Evolutionary conservation across 139 green algal species (phyloP).

Genomic region (Raphidocelis subcapitata): DNA sequence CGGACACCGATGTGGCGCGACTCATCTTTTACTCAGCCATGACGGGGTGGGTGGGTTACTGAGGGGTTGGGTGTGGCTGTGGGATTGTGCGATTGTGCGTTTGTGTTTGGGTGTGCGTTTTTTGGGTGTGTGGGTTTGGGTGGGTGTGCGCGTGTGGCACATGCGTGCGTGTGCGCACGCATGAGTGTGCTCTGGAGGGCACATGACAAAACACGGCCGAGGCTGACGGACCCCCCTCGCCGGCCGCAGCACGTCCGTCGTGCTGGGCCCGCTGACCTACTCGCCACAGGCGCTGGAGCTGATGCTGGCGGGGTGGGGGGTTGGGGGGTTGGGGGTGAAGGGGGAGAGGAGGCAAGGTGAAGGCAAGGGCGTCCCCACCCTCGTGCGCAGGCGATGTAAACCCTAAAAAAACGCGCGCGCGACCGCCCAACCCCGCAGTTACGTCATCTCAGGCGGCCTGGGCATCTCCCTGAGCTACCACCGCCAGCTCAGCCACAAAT

Average conservation of each 20-base stretch:
- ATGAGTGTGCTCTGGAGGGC: background rate
- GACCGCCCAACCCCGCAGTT: constrained; percentile 33
- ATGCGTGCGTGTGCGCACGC: background rate
- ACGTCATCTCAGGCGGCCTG: constrained; percentile 90
- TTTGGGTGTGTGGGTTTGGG: constrained; percentile 9
- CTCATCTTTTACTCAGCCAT: background rate
- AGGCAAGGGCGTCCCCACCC: too few relatives aligned
- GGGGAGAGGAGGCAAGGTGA: too few relatives aligned
- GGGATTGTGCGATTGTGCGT: background rate
- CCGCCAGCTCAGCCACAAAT: constrained; percentile 25
- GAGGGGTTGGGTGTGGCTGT: background rate
- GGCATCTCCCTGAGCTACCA: constrained; percentile 94
- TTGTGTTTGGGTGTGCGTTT: background rate
- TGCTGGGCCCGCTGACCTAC: too few relatives aligned
- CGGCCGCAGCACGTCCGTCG: too few relatives aligned
- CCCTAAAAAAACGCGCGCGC: too few relatives aligned
- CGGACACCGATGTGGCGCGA: background rate
- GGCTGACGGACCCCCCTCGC: too few relatives aligned
- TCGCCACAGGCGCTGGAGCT: too few relatives aligned
- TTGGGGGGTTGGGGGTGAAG: too few relatives aligned
- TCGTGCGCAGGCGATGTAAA: too few relatives aligned
- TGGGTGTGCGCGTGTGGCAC: constrained; percentile 10
- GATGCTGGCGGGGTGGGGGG: too few relatives aligned
- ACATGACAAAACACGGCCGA: too few relatives aligned
- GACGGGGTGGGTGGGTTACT: background rate